These are phyloP conservation scores for Wickerhamomyces hampshirensis DNA, from an alignment of 805 yeast species.

Conservation along the genomic window DNA sequence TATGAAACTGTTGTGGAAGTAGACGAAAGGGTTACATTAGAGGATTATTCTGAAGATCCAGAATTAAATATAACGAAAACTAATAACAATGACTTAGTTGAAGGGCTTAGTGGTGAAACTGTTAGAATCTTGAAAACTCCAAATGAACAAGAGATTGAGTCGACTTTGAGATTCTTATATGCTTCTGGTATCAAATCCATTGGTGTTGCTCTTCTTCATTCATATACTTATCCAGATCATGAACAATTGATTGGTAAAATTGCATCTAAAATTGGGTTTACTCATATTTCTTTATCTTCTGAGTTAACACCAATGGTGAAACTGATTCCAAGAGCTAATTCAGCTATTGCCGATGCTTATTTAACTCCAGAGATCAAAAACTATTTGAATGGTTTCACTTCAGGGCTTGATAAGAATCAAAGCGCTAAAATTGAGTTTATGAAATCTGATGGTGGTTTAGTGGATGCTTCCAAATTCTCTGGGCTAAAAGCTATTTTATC, in stretches of 20 bases:
- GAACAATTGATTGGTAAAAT: conserved; percentile 54
- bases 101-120: conserved; percentile 66
- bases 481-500: conserved; percentile 86
- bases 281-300: conserved; percentile 62
- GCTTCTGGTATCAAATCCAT: conserved; percentile 59
- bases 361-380: conserved; percentile 72
- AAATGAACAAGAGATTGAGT: conserved; percentile 36
- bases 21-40: conserved; percentile 87
- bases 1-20: conserved; percentile 77
- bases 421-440: conserved; percentile 65
- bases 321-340: conserved; percentile 67
- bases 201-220: conserved; percentile 68
- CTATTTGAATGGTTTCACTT: conserved; percentile 55
- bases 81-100: conserved; percentile 29
- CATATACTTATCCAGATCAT: conserved; percentile 69
- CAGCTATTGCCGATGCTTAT: conserved; percentile 79
- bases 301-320: conserved; percentile 77
- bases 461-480: conserved; percentile 76
- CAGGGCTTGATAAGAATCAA: conserved; percentile 49
- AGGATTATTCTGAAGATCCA: conserved; percentile 76
- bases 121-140: conserved; percentile 54
- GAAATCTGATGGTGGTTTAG: conserved; percentile 97
- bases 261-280: conserved; percentile 64
- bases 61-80: conserved; percentile 21
- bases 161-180: conserved; percentile 40